phyloP scores from a whole-genome alignment of 2,329 filamentous ascomycete genomes.

The Xylariaceae sp. region DNA sequence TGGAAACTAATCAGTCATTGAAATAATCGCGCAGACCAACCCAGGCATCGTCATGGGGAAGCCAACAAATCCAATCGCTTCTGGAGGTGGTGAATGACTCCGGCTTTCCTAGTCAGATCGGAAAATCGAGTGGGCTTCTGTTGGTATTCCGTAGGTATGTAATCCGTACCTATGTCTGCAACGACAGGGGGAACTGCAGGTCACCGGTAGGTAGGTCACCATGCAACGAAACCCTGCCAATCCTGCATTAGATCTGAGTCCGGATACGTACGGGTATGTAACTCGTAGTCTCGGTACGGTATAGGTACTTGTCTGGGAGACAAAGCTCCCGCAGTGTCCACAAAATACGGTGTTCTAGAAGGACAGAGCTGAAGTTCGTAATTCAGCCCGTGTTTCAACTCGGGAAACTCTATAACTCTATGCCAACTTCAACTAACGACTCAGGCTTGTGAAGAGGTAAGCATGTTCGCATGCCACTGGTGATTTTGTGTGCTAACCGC shows the following conservation, averaged over 20 bases:
- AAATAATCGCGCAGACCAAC: neutral
- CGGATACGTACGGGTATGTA: neutral
- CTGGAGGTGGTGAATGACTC: too few relatives aligned
- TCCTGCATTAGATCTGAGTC: neutral
- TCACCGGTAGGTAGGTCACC: neutral
- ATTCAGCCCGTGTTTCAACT: neutral
- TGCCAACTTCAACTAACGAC: neutral
- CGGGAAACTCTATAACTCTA: neutral
- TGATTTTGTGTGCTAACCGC: conserved; percentile 1
- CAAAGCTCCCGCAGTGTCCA: too few relatives aligned
- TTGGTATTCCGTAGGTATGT: neutral
- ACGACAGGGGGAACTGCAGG: neutral
- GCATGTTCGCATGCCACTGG: neutral
- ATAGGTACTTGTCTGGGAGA: neutral
- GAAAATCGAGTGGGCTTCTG: too few relatives aligned
- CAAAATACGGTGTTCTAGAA: neutral
- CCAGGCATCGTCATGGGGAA: neutral
- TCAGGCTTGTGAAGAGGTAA: neutral
- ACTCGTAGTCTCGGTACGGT: neutral
- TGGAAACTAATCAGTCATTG: neutral
- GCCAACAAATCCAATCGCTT: too few relatives aligned
- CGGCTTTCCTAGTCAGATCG: too few relatives aligned
- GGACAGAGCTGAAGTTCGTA: neutral
- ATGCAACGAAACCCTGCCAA: neutral
- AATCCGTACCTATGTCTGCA: neutral